Conservation (phyloP, 345 rosid species). For the Sisymbrium altissimum region DNA sequence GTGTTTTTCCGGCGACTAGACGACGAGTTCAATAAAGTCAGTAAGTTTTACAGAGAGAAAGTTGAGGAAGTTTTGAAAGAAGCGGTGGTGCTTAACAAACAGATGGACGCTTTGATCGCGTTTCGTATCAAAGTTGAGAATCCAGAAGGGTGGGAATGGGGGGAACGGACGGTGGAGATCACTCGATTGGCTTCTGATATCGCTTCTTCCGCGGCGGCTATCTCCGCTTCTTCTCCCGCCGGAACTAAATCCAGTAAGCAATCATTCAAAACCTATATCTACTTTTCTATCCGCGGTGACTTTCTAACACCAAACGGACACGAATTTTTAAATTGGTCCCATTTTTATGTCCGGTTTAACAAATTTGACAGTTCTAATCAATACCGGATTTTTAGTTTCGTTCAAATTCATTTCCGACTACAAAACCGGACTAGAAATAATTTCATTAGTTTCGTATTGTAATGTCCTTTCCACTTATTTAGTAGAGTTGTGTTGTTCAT, state of each 20-base stretch:
- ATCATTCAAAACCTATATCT: neutral
- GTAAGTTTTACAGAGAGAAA: slow-evolving; percentile 28
- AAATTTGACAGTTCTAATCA: neutral
- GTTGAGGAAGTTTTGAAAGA: slow-evolving; percentile 35
- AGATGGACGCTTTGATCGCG: slow-evolving; percentile 55
- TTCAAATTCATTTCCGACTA: neutral
- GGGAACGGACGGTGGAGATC: slow-evolving; percentile 45
- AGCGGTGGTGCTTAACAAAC: slow-evolving; percentile 30
- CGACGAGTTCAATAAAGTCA: slow-evolving; percentile 38
- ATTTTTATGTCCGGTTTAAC: neutral
- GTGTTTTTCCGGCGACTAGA: slow-evolving; percentile 40
- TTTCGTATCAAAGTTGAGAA: slow-evolving; percentile 67
- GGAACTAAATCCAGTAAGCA: slow-evolving; percentile 40
- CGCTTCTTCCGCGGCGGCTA: slow-evolving; percentile 49
- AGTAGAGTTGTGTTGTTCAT: too few relatives aligned
- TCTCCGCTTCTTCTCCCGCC: slow-evolving; percentile 49
- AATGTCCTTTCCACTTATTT: too few relatives aligned
- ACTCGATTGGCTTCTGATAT: slow-evolving; percentile 58
- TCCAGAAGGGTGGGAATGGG: slow-evolving; percentile 41
- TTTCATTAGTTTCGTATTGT: too few relatives aligned
- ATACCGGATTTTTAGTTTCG: neutral
- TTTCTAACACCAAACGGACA: neutral
- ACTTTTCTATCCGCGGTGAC: neutral
- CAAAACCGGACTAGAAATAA: neutral
- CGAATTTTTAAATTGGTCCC: neutral